phyloP scores from a whole-genome alignment of 495 filamentous ascomycete species.

The Aspergillus sclerotioniger region DNA sequence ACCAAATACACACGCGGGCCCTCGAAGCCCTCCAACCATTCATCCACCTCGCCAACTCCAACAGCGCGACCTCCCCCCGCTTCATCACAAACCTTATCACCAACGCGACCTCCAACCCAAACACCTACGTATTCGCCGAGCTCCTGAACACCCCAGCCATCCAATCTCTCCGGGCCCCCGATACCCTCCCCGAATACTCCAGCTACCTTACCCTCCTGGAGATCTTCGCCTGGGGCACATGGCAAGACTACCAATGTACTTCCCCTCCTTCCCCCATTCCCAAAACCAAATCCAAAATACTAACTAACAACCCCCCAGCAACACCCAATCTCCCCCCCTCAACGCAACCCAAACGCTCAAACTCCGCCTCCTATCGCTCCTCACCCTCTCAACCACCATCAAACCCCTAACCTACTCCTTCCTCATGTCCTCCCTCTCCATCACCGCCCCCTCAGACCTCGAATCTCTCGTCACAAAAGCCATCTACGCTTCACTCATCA shows the following conservation, averaged over 20 bases:
- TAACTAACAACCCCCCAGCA: constrained; percentile 30
- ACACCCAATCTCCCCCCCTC: constrained; percentile 66
- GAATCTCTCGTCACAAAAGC: constrained; percentile 88
- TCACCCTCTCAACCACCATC: constrained; percentile 64
- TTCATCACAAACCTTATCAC: constrained; percentile 82
- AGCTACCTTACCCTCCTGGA: constrained; percentile 71
- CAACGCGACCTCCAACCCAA: constrained; percentile 81
- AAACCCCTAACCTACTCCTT: constrained; percentile 68
- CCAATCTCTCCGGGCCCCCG: constrained; percentile 60
- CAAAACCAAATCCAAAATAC: not conserved
- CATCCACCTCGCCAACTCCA: constrained; percentile 78
- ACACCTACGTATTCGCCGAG: constrained; percentile 94
- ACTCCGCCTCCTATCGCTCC: constrained; percentile 85
- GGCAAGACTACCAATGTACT: constrained; percentile 67
- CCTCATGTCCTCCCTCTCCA: constrained; percentile 64
- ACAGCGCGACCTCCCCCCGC: constrained; percentile 69
- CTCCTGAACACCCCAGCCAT: constrained; percentile 81
- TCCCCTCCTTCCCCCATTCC: constrained; percentile 15
- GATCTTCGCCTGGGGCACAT: constrained; percentile 94
- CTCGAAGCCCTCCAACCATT: constrained; percentile 87
- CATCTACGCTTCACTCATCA: constrained; percentile 81
- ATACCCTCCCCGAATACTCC: constrained; percentile 48
- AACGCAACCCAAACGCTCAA: constrained; percentile 73
- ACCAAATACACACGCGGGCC: constrained; percentile 71
- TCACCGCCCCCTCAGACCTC: constrained; percentile 66